Evolutionary conservation across 352 stramenopile species (phyloP).

Genomic region (Phytophthora citrophthora): DNA sequence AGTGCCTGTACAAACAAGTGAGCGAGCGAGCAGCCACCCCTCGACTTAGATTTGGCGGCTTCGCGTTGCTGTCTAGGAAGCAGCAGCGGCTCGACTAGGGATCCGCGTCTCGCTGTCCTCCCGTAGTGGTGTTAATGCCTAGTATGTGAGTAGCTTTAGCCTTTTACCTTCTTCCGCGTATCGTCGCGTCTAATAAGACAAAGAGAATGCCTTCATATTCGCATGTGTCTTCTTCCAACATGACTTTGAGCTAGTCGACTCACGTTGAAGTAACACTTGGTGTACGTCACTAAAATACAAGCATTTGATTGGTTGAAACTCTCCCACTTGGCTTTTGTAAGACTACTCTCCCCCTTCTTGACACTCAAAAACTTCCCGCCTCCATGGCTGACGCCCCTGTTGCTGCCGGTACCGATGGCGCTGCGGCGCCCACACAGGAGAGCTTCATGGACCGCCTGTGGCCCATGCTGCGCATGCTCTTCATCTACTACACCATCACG

Average conservation of each 20-base stretch:
- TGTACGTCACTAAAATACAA: constrained; percentile 7
- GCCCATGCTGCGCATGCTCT: constrained; percentile 75
- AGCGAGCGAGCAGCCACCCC: constrained; percentile 25
- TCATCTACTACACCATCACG: constrained; percentile 86
- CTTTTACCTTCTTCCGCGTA: constrained; percentile 21
- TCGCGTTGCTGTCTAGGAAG: constrained; percentile 22
- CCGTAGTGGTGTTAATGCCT: constrained; percentile 41
- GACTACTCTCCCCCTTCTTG: not conserved
- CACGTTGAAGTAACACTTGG: constrained; percentile 10
- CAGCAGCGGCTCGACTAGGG: constrained; percentile 21
- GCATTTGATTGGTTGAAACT: constrained; percentile 8
- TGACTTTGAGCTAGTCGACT: constrained; percentile 6
- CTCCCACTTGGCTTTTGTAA: not conserved
- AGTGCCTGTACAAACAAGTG: constrained; percentile 29
- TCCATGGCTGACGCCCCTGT: constrained; percentile 23
- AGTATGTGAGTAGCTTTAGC: constrained; percentile 47
- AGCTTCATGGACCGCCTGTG: constrained; percentile 66
- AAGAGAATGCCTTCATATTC: constrained; percentile 37
- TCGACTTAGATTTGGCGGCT: constrained; percentile 41
- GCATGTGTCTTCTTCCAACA: constrained; percentile 1
- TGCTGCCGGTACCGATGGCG: constrained; percentile 4
- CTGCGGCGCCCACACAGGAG: constrained; percentile 34
- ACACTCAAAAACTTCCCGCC: not conserved
- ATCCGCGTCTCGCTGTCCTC: constrained; percentile 14
- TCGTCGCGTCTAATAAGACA: constrained; percentile 27